phyloP scores from a whole-genome alignment of 345 rosid species.

The Anacardium occidentale region DNA sequence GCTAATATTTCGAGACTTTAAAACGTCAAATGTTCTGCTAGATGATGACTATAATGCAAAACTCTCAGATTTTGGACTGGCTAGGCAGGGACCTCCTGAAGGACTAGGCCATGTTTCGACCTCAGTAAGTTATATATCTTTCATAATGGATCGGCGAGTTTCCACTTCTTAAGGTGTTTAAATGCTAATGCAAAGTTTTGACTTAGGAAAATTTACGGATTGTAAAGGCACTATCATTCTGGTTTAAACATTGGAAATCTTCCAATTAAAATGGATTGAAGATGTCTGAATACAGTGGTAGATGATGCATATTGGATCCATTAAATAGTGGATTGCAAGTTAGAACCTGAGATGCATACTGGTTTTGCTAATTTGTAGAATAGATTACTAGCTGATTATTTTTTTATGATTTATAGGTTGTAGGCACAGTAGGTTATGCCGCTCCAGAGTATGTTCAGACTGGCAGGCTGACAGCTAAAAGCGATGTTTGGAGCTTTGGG shows the following conservation, averaged over 20 bases:
- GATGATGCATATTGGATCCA: too few species aligned
- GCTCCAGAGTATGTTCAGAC: slow-evolving; percentile 97
- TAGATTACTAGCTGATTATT: background rate
- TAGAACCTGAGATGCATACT: too few species aligned
- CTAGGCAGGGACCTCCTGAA: slow-evolving; percentile 89
- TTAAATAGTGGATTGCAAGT: too few species aligned
- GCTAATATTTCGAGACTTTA: slow-evolving; percentile 92
- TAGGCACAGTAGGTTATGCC: slow-evolving; percentile 92
- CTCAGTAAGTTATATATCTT: slow-evolving; percentile 46
- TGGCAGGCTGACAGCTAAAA: slow-evolving; percentile 83
- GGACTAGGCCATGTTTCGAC: slow-evolving; percentile 88
- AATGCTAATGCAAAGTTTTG: background rate
- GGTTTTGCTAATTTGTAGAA: too few species aligned
- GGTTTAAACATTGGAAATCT: background rate
- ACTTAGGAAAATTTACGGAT: background rate
- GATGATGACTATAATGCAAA: slow-evolving; percentile 84
- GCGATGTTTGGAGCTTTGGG: slow-evolving; percentile 99
- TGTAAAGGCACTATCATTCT: background rate
- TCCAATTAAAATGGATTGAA: background rate
- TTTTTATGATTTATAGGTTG: slow-evolving; percentile 52
- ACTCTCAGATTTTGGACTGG: slow-evolving; percentile 95
- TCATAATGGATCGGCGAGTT: background rate
- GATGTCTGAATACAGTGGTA: too few species aligned
- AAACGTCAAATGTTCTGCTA: slow-evolving; percentile 81
- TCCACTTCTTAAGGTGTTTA: background rate